These are phyloP conservation scores for Choanephora cucurbitarum DNA, from an alignment of 371 early-diverging fungal genomes.

Conservation along the genomic window DNA sequence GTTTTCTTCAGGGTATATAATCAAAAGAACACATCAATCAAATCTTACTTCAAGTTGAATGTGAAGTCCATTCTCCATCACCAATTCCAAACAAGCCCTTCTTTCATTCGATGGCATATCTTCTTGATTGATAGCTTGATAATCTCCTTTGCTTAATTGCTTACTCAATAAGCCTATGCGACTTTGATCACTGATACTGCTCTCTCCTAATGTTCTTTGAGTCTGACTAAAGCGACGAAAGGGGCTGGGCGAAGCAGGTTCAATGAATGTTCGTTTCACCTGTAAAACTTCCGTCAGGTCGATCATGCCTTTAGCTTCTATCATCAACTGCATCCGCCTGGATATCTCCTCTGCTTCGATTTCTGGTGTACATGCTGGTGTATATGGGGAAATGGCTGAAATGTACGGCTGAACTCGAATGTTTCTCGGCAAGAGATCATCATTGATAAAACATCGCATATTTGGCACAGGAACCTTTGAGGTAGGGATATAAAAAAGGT, in stretches of 20 bases:
- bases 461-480: constrained; percentile 29
- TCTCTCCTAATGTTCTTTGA: not conserved
- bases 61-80: constrained; percentile 44
- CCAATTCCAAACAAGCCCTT: constrained; percentile 34
- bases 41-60: constrained; percentile 34
- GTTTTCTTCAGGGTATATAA: no score
- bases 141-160: not conserved
- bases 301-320: constrained; percentile 50
- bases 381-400: constrained; percentile 20
- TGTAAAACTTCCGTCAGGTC: constrained; percentile 53
- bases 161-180: not conserved
- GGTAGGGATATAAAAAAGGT: constrained; percentile 43
- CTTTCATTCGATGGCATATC: not conserved
- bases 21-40: no score
- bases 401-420: constrained; percentile 8
- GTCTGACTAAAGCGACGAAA: no score
- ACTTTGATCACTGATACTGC: not conserved
- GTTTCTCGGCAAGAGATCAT: constrained; percentile 5
- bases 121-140: constrained; percentile 9
- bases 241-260: not conserved
- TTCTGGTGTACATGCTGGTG: constrained; percentile 1
- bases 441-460: constrained; percentile 8
- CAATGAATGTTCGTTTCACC: constrained; percentile 30
- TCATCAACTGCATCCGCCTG: constrained; percentile 50
- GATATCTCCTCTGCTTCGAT: constrained; percentile 27